Conservation (phyloP, 2,329 filamentous ascomycete species). For the Calonectria hawksworthii region DNA sequence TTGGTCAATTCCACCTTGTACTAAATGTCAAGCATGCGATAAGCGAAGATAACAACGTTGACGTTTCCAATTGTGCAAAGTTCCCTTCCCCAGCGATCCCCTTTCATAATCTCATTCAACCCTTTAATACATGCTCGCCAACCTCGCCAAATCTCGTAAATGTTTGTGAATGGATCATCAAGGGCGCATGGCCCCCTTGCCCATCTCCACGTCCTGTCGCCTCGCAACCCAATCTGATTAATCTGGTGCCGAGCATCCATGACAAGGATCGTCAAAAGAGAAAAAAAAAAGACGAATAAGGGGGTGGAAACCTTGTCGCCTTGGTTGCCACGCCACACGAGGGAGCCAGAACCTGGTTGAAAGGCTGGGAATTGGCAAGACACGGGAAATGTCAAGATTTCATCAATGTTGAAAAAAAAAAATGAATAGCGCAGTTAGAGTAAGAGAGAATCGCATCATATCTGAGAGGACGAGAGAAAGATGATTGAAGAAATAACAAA, state of each 20-base stretch:
- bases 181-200: constrained; percentile 7
- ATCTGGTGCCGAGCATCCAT: constrained; percentile 18
- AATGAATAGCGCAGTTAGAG: background rate
- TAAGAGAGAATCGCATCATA: background rate
- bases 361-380: background rate
- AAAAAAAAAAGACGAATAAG: constrained; percentile 4
- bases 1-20: background rate
- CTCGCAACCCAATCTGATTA: constrained; percentile 24
- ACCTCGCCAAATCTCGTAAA: constrained; percentile 11
- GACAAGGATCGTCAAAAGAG: constrained; percentile 6
- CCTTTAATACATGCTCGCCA: background rate
- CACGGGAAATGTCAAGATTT: background rate
- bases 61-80: background rate
- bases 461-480: constrained; percentile 12
- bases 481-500: constrained; percentile 13
- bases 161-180: constrained; percentile 6
- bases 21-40: background rate
- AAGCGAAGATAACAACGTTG: constrained; percentile 8
- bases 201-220: background rate
- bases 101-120: background rate
- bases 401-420: background rate
- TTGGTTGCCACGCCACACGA: background rate
- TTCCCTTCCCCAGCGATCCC: background rate
- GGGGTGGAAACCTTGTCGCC: background rate
- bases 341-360: background rate